phyloP scores from a whole-genome alignment of 768 basidiomycete genomes.

The Candolleomyces aberdarensis region DNA sequence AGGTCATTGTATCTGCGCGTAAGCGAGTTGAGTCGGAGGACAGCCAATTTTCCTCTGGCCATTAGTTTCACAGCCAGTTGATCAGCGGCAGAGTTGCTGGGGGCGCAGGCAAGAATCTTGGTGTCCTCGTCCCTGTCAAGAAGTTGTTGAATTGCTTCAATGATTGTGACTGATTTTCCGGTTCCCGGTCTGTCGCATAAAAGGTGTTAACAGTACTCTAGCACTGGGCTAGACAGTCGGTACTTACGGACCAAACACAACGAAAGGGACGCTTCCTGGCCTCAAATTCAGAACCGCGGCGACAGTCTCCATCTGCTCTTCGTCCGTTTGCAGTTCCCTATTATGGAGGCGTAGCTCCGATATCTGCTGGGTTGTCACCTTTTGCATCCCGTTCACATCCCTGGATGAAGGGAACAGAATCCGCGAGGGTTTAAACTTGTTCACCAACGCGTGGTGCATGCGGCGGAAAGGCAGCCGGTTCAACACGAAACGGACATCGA shows the following conservation, averaged over 20 bases:
- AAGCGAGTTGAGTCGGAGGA: conserved; percentile 56
- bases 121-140: conserved; percentile 36
- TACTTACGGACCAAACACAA: conserved; percentile 64
- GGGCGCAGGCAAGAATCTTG: conserved; percentile 60
- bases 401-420: conserved; percentile 44
- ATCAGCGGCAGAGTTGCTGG: conserved; percentile 68
- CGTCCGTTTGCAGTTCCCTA: conserved; percentile 36
- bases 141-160: conserved; percentile 61
- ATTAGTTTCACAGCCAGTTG: conserved; percentile 46
- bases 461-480: conserved; percentile 52
- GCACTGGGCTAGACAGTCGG: not conserved
- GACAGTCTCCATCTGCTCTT: conserved; percentile 50
- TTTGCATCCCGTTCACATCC: conserved; percentile 19
- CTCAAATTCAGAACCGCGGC: conserved; percentile 42
- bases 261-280: conserved; percentile 50
- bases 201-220: not conserved
- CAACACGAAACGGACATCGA: conserved; percentile 54
- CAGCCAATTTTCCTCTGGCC: conserved; percentile 27
- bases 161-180: conserved; percentile 64
- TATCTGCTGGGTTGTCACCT: conserved; percentile 17
- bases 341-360: conserved; percentile 23
- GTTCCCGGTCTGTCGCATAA: conserved; percentile 48
- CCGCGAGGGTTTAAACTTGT: conserved; percentile 33
- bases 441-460: conserved; percentile 51
- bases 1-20: conserved; percentile 37